Evolutionary conservation across 306 rosid genomes (phyloP), one percentile per base, ranked within the genome.

Genomic region (Trifolium repens): DNA sequence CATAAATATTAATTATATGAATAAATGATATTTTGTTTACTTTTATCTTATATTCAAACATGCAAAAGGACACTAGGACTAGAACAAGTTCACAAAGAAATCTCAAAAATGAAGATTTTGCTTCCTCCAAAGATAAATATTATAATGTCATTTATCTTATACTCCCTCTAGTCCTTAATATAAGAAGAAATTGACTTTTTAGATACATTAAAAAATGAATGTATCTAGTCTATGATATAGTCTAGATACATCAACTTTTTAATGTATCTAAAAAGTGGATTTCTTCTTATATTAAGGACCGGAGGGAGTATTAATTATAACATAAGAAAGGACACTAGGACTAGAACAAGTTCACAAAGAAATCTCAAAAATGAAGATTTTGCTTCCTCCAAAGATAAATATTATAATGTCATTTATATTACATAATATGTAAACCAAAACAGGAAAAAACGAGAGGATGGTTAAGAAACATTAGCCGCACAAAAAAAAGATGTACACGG

Each of bases 401-500:
- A 16, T 44, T 46, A 71, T 39, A 46, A 66, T 39, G 40, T 37
- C 77, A 61, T 67, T 27, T 58, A 72, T 55, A 5, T 73, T 73
- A 78, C 82, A 67, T 24, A 72, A 65, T 37, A 71, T 59, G 64
- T 58, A 27, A 57, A 58, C 44, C 4, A 32, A 53, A 77, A 53
- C 68, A 67, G 26, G 19, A 59, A 54, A 16, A 39, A 69, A 46
- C 3, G 5, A 46, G 16, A 14, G 13, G 19, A 6, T 57, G 49
- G 11, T 24, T 60, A 60, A 8, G 35, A 77, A 58, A 75, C 35
- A 67, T 44, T 64, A 70, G 71, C 79, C 71, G 67, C 75, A 46
- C 58, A 66, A 77, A 73, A 39, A 37, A 66, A 24, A 49, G 66
- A 76, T 78, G 69, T 73, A 68, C 61, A 73, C 70, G 8, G 68